These are phyloP conservation scores for Astragalus membranaceus DNA, from an alignment of 306 rosid species.

Conservation along the genomic window DNA sequence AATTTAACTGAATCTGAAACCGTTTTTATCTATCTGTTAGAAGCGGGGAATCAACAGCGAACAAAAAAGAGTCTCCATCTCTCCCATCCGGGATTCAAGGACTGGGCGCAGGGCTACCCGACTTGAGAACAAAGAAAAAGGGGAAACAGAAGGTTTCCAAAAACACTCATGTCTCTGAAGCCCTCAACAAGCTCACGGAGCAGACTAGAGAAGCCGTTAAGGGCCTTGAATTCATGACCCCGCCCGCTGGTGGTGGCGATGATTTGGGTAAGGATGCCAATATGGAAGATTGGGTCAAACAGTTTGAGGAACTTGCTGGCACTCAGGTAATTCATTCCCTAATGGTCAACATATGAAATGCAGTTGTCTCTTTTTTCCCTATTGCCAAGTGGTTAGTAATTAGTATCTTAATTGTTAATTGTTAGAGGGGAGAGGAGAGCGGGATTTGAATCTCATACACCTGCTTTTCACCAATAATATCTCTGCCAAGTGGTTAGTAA, in stretches of 20 bases:
- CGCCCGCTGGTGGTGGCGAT: constrained; percentile 32
- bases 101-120: constrained; percentile 79
- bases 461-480: too few relatives aligned
- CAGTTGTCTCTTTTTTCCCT: too few relatives aligned
- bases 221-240: constrained; percentile 54
- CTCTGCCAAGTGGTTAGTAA: too few relatives aligned
- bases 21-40: not conserved
- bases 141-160: constrained; percentile 67
- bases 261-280: constrained; percentile 52
- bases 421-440: too few relatives aligned
- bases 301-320: constrained; percentile 78
- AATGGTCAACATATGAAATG: too few relatives aligned
- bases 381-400: too few relatives aligned
- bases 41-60: constrained; percentile 29
- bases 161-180: constrained; percentile 71
- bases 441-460: too few relatives aligned
- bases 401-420: too few relatives aligned
- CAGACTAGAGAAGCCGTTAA: constrained; percentile 81
- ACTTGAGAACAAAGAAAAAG: constrained; percentile 66
- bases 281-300: constrained; percentile 97
- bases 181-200: constrained; percentile 73
- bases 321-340: constrained; percentile 46
- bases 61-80: constrained; percentile 29
- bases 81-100: constrained; percentile 72
- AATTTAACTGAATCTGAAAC: not conserved